Conservation (phyloP, 1,284 basidiomycete species). For the Malassezia equina region DNA sequence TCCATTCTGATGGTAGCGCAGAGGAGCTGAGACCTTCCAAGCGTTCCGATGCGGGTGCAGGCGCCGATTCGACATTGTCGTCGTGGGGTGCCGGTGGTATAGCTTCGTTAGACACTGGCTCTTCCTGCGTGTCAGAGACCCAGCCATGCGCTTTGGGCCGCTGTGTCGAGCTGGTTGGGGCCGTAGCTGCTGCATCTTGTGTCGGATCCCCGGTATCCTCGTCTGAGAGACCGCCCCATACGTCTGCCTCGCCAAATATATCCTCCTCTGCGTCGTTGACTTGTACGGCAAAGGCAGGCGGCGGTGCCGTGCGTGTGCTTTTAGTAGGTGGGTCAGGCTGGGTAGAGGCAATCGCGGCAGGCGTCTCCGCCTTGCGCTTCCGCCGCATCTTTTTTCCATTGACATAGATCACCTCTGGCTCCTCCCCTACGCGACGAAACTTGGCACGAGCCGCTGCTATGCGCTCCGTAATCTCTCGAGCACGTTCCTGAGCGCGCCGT, state of each 20-base stretch:
- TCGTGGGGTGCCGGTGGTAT: not conserved
- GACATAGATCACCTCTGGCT: conserved; percentile 31
- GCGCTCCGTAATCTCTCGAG: not conserved
- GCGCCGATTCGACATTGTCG: too few relatives aligned
- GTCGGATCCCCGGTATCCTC: conserved; percentile 16
- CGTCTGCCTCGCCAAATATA: conserved; percentile 75
- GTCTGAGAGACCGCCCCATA: conserved; percentile 60
- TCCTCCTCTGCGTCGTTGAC: conserved; percentile 50
- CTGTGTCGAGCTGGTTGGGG: not conserved
- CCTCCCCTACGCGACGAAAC: conserved; percentile 55
- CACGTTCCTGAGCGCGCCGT: conserved; percentile 10
- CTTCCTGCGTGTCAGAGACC: not conserved
- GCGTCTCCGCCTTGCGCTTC: conserved; percentile 48
- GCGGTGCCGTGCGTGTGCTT: not conserved
- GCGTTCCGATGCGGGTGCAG: not conserved
- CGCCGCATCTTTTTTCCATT: conserved; percentile 50
- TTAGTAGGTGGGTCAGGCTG: not conserved
- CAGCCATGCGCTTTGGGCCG: not conserved
- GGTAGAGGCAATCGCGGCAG: not conserved
- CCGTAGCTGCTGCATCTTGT: not conserved
- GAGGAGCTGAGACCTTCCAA: conserved; percentile 12
- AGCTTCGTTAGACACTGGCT: not conserved
- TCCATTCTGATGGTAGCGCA: conserved; percentile 12
- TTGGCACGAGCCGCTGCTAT: conserved; percentile 81
- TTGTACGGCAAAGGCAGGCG: conserved; percentile 6